Conservation (phyloP, 345 rosid species). For the Melastoma malabathricum region DNA sequence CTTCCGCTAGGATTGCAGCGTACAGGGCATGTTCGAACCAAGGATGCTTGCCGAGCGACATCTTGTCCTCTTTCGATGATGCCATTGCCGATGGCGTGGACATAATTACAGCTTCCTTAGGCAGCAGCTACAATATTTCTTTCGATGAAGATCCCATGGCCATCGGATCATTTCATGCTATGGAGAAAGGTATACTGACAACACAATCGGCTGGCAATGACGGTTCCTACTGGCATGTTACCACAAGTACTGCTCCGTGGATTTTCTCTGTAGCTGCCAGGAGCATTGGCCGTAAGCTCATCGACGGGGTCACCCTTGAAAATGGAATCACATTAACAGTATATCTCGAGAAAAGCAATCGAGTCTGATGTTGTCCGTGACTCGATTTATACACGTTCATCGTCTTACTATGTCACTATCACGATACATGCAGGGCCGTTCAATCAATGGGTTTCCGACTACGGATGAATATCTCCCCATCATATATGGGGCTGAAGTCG, state of each 20-base stretch:
- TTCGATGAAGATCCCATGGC: conserved; percentile 12
- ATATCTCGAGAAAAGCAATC: neutral
- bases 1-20: conserved; percentile 15
- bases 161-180: conserved; percentile 42
- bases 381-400: too few species aligned
- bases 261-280: conserved; percentile 24
- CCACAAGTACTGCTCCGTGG: conserved; percentile 19
- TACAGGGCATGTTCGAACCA: conserved; percentile 27
- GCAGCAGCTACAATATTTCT: conserved; percentile 20
- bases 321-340: conserved; percentile 16
- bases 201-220: conserved; percentile 17
- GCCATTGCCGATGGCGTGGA: conserved; percentile 28
- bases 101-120: conserved; percentile 23
- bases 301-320: conserved; percentile 9
- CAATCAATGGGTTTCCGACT: too few species aligned
- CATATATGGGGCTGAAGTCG: too few species aligned
- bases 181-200: conserved; percentile 36
- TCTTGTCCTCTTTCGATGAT: conserved; percentile 45
- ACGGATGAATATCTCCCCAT: too few species aligned
- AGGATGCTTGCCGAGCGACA: conserved; percentile 9
- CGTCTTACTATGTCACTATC: too few species aligned
- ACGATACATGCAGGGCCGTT: too few species aligned
- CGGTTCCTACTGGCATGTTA: conserved; percentile 9
- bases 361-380: too few species aligned
- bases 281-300: conserved; percentile 15